These are phyloP conservation scores for Cicer chorassanicum DNA, from an alignment of 306 rosid species.

Conservation along the genomic window DNA sequence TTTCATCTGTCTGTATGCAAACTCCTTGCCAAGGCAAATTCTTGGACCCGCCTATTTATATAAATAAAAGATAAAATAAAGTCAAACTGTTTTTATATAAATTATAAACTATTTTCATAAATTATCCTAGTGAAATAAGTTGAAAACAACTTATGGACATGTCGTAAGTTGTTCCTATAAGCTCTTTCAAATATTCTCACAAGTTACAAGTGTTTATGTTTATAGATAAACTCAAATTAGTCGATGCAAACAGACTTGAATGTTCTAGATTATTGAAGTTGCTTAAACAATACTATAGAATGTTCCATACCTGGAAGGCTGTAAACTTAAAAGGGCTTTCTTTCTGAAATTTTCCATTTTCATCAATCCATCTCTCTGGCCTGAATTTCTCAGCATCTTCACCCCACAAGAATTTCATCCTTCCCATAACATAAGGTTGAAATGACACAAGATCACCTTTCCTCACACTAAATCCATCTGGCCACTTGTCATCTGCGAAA, in stretches of 20 bases:
- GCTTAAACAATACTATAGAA: not conserved
- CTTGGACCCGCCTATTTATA: constrained; percentile 1
- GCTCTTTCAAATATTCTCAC: no score
- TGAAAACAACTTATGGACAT: no score
- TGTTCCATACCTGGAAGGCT: constrained; percentile 57
- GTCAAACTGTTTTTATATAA: no score
- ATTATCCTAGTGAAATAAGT: no score
- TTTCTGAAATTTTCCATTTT: constrained; percentile 53
- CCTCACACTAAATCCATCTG: constrained; percentile 64
- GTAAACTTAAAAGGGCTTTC: constrained; percentile 69
- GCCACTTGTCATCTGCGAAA: constrained; percentile 59
- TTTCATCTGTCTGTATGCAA: constrained; percentile 61
- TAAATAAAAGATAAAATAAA: no score
- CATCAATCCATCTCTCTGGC: constrained; percentile 69
- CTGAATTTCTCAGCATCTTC: constrained; percentile 68
- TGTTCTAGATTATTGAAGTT: no score
- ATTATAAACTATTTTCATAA: no score
- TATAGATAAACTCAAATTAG: no score
- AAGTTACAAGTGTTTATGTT: no score
- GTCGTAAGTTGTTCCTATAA: no score
- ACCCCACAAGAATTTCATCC: constrained; percentile 76
- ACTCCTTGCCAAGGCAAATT: constrained; percentile 20
- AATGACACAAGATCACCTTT: constrained; percentile 59
- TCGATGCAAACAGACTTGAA: no score
- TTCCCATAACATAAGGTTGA: constrained; percentile 68